Conservation (phyloP, 139 green algal genomes). For the Diplosphaera chodatii region DNA sequence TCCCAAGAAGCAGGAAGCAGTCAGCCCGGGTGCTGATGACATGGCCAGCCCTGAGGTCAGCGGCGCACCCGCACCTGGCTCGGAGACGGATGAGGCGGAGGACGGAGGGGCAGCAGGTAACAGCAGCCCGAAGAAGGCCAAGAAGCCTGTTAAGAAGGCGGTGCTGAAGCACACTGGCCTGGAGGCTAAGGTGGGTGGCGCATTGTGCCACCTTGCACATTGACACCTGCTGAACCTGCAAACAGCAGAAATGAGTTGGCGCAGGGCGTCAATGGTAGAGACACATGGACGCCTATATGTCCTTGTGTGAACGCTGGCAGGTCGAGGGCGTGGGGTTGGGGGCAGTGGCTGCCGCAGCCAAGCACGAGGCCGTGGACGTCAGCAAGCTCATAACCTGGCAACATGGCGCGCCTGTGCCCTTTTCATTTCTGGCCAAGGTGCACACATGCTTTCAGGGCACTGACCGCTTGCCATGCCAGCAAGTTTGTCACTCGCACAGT, state of each 20-base stretch:
- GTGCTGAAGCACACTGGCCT: neutral
- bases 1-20: no score
- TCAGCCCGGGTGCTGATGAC: no score
- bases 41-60: no score
- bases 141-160: neutral
- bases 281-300: no score
- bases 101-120: neutral
- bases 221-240: no score
- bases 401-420: slow-evolving; percentile 64
- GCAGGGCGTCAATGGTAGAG: no score
- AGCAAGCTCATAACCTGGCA: slow-evolving; percentile 48
- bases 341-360: slow-evolving; percentile 45
- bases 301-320: slow-evolving; percentile 1
- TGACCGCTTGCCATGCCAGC: no score
- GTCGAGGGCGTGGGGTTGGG: slow-evolving; percentile 68
- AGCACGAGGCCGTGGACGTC: slow-evolving; percentile 42
- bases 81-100: neutral
- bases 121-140: neutral
- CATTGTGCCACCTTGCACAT: no score
- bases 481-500: no score
- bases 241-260: no score
- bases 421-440: slow-evolving; percentile 60
- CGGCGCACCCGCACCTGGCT: no score
- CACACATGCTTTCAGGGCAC: no score
- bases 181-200: neutral